A percentile compares a stretch with the other conserved stretches of the same genome.
Evolutionary conservation across 2,329 filamentous ascomycete species (phyloP).

Genomic region (Stachybotrys elegans): DNA sequence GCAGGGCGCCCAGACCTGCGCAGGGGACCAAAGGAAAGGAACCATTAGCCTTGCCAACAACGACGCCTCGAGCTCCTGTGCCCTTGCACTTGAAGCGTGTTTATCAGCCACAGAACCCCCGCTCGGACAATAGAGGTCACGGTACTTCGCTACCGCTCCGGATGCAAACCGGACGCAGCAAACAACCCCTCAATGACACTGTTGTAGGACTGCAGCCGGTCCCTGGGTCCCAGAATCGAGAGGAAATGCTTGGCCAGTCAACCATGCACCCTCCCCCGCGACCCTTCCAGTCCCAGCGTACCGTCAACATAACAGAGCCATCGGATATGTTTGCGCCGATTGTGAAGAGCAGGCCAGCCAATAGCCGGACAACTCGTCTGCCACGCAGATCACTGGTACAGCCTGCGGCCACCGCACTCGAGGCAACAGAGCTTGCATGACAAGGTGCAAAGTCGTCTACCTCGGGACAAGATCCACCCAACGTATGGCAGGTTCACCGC

Average conservation of each 20-base stretch:
- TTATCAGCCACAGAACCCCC: conserved; percentile 16
- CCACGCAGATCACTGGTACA: not conserved
- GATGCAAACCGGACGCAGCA: too few relatives aligned
- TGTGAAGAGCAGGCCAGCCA: not conserved
- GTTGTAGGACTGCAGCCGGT: not conserved
- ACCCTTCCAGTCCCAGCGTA: not conserved
- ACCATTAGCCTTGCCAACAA: conserved; percentile 27
- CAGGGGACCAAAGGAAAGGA: conserved; percentile 3
- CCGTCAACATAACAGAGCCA: not conserved
- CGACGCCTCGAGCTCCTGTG: conserved; percentile 36
- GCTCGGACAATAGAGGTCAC: too few relatives aligned
- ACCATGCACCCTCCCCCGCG: not conserved
- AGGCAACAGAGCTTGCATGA: too few relatives aligned
- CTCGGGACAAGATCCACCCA: too few relatives aligned
- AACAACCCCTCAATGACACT: not conserved
- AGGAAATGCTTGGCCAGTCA: not conserved
- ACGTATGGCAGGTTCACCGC: too few relatives aligned
- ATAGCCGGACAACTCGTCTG: not conserved
- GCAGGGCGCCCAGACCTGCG: conserved; percentile 7
- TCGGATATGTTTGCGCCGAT: conserved; percentile 1
- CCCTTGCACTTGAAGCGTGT: conserved; percentile 37
- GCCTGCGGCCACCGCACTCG: too few relatives aligned
- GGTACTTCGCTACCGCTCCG: too few relatives aligned
- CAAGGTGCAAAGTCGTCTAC: too few relatives aligned
- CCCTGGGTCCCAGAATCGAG: not conserved